These are phyloP conservation scores for Pseudoneurospora amorphoporcata DNA, from an alignment of 495 filamentous ascomycete species.

Conservation along the genomic window DNA sequence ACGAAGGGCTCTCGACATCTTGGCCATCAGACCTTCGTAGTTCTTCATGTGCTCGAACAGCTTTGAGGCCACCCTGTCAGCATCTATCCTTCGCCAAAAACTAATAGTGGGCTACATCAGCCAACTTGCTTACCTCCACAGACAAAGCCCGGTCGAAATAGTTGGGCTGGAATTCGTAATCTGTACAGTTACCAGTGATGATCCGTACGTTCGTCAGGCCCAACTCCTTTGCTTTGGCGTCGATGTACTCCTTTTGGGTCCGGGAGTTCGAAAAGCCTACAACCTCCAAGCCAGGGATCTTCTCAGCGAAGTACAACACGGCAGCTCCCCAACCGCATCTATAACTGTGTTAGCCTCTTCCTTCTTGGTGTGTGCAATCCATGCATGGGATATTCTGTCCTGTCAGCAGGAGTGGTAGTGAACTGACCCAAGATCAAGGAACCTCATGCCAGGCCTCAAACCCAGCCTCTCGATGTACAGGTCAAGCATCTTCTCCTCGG, in stretches of 20 bases:
- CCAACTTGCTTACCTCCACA: slow-evolving; percentile 38
- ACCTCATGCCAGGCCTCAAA: slow-evolving; percentile 45
- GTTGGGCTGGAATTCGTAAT: slow-evolving; percentile 45
- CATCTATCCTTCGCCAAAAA: too few species aligned
- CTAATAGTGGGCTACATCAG: too few species aligned
- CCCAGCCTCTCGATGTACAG: slow-evolving; percentile 45
- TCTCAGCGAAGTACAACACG: slow-evolving; percentile 49
- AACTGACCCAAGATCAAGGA: slow-evolving; percentile 52
- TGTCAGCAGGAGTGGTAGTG: not conserved
- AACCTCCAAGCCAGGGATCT: slow-evolving; percentile 45
- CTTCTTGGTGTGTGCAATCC: not conserved
- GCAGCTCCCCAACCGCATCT: slow-evolving; percentile 59
- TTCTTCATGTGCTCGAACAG: slow-evolving; percentile 71
- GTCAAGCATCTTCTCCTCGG: slow-evolving; percentile 55
- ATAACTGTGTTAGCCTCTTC: not conserved
- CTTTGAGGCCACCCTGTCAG: slow-evolving; percentile 6
- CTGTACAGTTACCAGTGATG: slow-evolving; percentile 50
- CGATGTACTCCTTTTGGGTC: slow-evolving; percentile 55
- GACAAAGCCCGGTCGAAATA: slow-evolving; percentile 50
- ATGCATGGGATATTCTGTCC: not conserved
- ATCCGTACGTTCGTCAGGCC: slow-evolving; percentile 46
- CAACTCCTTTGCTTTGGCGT: slow-evolving; percentile 40
- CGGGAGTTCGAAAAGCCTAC: slow-evolving; percentile 56
- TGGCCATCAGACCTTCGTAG: slow-evolving; percentile 53
- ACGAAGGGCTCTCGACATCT: slow-evolving; percentile 44